Conservation (phyloP, 805 yeast species). For the Yamadazyma tumulicola region DNA sequence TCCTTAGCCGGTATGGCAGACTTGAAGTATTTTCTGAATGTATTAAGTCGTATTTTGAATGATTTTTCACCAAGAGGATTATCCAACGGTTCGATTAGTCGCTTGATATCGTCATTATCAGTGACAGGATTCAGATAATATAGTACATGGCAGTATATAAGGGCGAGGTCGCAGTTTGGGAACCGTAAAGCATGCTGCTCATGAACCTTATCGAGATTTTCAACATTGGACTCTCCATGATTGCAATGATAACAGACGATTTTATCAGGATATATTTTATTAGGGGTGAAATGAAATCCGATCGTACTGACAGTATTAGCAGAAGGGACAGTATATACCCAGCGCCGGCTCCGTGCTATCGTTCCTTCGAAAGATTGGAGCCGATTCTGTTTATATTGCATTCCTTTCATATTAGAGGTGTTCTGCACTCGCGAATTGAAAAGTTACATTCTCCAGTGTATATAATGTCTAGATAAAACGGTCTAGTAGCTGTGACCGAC, state of each 20-base stretch:
- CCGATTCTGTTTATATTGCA: constrained; percentile 22
- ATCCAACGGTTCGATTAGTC: constrained; percentile 12
- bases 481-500: constrained; percentile 55
- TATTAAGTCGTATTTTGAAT: constrained; percentile 28
- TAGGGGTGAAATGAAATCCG: constrained; percentile 62
- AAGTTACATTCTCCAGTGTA: too few species aligned
- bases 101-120: constrained; percentile 11
- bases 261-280: constrained; percentile 42
- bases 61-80: constrained; percentile 33
- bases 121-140: neutral
- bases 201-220: constrained; percentile 15
- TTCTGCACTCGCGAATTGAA: too few species aligned
- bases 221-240: constrained; percentile 24
- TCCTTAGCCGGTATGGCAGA: constrained; percentile 38
- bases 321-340: constrained; percentile 18
- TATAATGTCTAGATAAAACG: neutral
- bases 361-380: constrained; percentile 18
- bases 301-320: constrained; percentile 41
- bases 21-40: constrained; percentile 42
- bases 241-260: constrained; percentile 60
- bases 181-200: constrained; percentile 17
- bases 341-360: constrained; percentile 9
- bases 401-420: constrained; percentile 3
- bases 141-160: constrained; percentile 7
- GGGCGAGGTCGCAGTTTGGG: constrained; percentile 18